Percentiles rank a stretch among this genome's conserved stretches.
Conservation (phyloP, 805 yeast genomes). For the Lachancea nothofagi region DNA sequence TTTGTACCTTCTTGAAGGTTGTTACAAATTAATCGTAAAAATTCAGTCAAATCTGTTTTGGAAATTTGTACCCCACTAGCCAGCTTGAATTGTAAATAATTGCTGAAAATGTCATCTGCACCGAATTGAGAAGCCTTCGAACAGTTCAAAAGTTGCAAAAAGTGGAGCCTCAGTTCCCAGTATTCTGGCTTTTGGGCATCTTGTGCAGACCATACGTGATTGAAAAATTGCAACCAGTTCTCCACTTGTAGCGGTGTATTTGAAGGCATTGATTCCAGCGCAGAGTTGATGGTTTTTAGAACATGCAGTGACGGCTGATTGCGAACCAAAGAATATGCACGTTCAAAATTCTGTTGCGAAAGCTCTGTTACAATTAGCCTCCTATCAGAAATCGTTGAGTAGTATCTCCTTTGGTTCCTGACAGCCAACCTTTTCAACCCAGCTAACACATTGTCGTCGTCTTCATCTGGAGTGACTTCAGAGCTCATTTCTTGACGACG, state of each 20-base stretch:
- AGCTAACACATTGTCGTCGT: conserved; percentile 24
- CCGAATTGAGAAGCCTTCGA: conserved; percentile 12
- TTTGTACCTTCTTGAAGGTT: conserved; percentile 8
- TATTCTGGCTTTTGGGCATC: conserved; percentile 8
- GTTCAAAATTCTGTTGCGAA: conserved; percentile 12
- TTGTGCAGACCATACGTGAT: conserved; percentile 23
- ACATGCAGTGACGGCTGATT: conserved; percentile 2
- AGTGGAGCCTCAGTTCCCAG: conserved; percentile 22
- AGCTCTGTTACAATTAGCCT: conserved; percentile 9
- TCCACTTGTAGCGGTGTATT: conserved; percentile 5
- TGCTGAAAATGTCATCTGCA: conserved; percentile 13
- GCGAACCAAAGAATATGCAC: conserved; percentile 8
- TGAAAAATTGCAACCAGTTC: conserved; percentile 18
- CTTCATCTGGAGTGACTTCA: conserved; percentile 4
- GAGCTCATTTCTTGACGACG: conserved; percentile 11
- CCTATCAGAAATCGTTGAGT: conserved; percentile 18
- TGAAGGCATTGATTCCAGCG: conserved; percentile 10
- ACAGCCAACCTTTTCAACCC: conserved; percentile 27
- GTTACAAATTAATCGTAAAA: conserved; percentile 14
- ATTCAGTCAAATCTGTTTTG: conserved; percentile 18
- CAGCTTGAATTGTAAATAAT: conserved; percentile 21
- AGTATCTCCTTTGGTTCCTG: conserved; percentile 23
- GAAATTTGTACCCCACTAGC: conserved; percentile 15
- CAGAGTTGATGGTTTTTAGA: conserved; percentile 9
- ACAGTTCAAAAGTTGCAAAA: conserved; percentile 16